Evolutionary conservation across 495 filamentous ascomycete genomes (phyloP).

Genomic region (Beverwykella pulmonaria): DNA sequence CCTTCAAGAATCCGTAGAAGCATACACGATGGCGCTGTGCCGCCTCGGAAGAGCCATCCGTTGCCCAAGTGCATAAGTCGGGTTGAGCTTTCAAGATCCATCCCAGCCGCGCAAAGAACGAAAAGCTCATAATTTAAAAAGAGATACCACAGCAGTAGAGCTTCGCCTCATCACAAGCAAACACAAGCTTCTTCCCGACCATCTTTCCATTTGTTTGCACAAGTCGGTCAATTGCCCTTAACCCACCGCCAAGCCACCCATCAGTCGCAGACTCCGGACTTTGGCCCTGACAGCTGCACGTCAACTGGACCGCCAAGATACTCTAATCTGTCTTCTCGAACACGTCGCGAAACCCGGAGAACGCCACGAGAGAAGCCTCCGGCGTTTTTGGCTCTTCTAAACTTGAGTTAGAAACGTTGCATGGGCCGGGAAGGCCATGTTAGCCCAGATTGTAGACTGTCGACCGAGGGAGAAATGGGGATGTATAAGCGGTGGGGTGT

Average conservation of each 20-base stretch:
- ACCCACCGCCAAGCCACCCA: background rate
- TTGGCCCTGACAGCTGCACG: constrained; percentile 8
- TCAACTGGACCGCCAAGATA: background rate
- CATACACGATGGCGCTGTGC: background rate
- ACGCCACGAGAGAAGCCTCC: constrained; percentile 2
- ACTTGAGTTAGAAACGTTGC: background rate
- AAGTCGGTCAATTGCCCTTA: background rate
- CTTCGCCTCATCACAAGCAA: no score
- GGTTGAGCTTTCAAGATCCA: no score
- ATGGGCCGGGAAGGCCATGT: no score
- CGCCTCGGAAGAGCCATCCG: background rate
- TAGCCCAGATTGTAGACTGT: no score
- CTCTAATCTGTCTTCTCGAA: constrained; percentile 10
- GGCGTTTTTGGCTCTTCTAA: background rate
- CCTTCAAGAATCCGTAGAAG: background rate
- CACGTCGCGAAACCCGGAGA: constrained; percentile 18
- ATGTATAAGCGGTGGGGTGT: no score
- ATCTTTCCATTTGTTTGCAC: no score
- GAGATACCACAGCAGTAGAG: no score
- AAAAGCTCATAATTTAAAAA: no score
- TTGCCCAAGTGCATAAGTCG: no score
- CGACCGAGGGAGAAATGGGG: no score
- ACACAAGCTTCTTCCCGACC: no score
- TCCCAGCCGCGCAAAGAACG: background rate
- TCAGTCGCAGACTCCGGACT: constrained; percentile 17